Percentiles rank a stretch among this genome's conserved stretches.
Evolutionary conservation across 2,329 filamentous ascomycete genomes (phyloP).

Genomic region (Stagonosporopsis vannaccii): DNA sequence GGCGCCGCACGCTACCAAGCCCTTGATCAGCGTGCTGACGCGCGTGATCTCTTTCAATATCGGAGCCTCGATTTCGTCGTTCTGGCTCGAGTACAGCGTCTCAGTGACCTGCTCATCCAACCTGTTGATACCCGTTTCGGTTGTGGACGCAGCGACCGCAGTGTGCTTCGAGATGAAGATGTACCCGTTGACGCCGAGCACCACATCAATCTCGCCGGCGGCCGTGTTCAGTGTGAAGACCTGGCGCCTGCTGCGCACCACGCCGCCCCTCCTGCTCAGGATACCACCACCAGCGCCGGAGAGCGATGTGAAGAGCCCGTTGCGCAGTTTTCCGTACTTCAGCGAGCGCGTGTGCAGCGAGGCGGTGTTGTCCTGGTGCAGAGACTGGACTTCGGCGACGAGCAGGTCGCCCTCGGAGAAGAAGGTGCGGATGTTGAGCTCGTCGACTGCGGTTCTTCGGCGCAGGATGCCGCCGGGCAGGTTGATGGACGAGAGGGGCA

Average conservation of each 20-base stretch:
- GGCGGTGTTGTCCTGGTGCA: conserved; percentile 85
- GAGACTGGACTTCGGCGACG: conserved; percentile 90
- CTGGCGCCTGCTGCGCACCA: conserved; percentile 83
- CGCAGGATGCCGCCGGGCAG: conserved; percentile 91
- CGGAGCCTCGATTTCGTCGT: conserved; percentile 78
- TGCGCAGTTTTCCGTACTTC: conserved; percentile 94
- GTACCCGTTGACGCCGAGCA: conserved; percentile 95
- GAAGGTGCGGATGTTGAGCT: conserved; percentile 96
- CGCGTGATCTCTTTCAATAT: conserved; percentile 89
- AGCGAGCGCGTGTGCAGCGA: conserved; percentile 87
- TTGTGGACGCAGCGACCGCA: conserved; percentile 62
- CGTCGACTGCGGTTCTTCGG: conserved; percentile 91
- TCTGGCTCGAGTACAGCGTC: conserved; percentile 93
- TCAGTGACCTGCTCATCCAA: conserved; percentile 87
- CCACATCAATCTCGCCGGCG: conserved; percentile 77
- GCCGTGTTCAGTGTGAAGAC: conserved; percentile 75
- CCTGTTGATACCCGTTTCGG: conserved; percentile 73
- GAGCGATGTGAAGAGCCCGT: conserved; percentile 87
- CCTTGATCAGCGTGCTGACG: conserved; percentile 79
- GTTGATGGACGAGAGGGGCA: conserved; percentile 91
- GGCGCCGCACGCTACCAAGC: conserved; percentile 81
- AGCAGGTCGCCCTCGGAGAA: conserved; percentile 94
- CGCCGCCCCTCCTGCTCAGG: conserved; percentile 65
- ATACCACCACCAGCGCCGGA: conserved; percentile 76
- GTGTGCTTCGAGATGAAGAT: conserved; percentile 93